A percentile compares a stretch with the other conserved stretches of the same genome.
Evolutionary conservation across 1,284 basidiomycete genomes (phyloP).

Genomic region (Caloboletus inedulis): DNA sequence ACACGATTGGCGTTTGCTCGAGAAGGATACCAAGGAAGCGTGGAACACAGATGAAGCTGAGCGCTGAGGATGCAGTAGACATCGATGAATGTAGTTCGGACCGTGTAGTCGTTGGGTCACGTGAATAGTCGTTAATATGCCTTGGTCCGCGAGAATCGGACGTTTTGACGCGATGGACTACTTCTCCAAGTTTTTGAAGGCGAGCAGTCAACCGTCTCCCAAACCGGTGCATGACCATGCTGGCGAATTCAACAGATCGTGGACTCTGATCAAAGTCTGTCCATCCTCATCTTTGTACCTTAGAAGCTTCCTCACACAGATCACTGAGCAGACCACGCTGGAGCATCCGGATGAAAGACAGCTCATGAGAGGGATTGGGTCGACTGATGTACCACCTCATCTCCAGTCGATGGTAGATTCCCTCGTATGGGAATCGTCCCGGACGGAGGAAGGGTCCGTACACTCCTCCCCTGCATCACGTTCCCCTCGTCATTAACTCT

Average conservation of each 20-base stretch:
- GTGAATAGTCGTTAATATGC: constrained; percentile 9
- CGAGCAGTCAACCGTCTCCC: constrained; percentile 46
- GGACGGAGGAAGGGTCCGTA: constrained; percentile 80
- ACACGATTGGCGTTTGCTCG: constrained; percentile 19
- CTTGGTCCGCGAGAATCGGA: background rate
- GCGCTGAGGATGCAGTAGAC: background rate
- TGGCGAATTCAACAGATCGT: constrained; percentile 69
- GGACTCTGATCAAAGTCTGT: constrained; percentile 66
- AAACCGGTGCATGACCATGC: constrained; percentile 62
- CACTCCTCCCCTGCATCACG: constrained; percentile 1
- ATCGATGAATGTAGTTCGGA: background rate
- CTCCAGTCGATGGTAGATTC: constrained; percentile 85
- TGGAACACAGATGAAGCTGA: background rate
- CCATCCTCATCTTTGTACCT: background rate
- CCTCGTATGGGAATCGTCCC: constrained; percentile 81
- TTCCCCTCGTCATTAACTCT: constrained; percentile 11
- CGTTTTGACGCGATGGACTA: constrained; percentile 59
- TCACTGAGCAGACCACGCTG: constrained; percentile 60
- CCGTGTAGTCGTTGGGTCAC: constrained; percentile 12
- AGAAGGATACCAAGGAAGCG: background rate
- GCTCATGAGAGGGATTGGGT: constrained; percentile 73
- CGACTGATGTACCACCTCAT: constrained; percentile 77
- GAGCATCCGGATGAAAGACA: constrained; percentile 80
- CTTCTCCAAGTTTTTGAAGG: constrained; percentile 75
- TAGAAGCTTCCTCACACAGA: constrained; percentile 2